A percentile compares a stretch with the other conserved stretches of the same genome.
phyloP scores from a whole-genome alignment of 768 basidiomycete genomes.

The Phlebiopsis gigantea region DNA sequence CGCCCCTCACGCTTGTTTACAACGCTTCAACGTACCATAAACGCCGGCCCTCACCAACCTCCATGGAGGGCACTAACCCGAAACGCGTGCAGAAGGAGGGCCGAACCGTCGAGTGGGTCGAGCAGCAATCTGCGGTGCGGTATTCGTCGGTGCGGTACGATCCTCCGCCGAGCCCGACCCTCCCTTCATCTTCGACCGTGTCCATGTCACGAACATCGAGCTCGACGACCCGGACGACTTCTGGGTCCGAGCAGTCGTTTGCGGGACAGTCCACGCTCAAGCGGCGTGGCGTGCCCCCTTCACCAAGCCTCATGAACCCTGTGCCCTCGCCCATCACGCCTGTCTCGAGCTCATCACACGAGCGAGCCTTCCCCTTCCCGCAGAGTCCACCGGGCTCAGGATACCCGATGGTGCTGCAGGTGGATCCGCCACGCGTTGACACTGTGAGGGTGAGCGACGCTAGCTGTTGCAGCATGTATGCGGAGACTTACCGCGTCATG shows the following conservation, averaged over 20 bases:
- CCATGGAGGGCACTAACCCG: not conserved
- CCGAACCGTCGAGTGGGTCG: slow-evolving; percentile 21
- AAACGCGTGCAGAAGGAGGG: slow-evolving; percentile 3
- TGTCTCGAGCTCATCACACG: not conserved
- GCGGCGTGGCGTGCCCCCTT: slow-evolving; percentile 5
- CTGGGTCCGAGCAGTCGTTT: slow-evolving; percentile 18
- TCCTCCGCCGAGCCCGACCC: slow-evolving; percentile 9
- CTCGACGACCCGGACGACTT: slow-evolving; percentile 19
- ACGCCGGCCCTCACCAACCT: not conserved
- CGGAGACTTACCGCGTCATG: not conserved
- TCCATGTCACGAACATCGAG: slow-evolving; percentile 1
- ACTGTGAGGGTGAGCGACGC: slow-evolving; percentile 11
- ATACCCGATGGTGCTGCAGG: slow-evolving; percentile 19
- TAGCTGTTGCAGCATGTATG: not conserved
- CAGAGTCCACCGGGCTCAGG: slow-evolving; percentile 24
- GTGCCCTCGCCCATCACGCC: not conserved
- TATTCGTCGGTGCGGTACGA: slow-evolving; percentile 16
- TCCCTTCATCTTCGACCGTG: slow-evolving; percentile 3
- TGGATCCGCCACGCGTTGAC: slow-evolving; percentile 14
- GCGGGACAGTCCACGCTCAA: slow-evolving; percentile 8
- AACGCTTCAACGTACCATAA: not conserved
- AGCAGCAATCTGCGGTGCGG: slow-evolving; percentile 12
- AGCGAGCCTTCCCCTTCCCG: slow-evolving; percentile 18
- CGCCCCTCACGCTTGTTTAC: not conserved
- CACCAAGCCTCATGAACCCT: slow-evolving; percentile 7